Conservation (phyloP, 768 basidiomycete species). For the Russula emetica region DNA sequence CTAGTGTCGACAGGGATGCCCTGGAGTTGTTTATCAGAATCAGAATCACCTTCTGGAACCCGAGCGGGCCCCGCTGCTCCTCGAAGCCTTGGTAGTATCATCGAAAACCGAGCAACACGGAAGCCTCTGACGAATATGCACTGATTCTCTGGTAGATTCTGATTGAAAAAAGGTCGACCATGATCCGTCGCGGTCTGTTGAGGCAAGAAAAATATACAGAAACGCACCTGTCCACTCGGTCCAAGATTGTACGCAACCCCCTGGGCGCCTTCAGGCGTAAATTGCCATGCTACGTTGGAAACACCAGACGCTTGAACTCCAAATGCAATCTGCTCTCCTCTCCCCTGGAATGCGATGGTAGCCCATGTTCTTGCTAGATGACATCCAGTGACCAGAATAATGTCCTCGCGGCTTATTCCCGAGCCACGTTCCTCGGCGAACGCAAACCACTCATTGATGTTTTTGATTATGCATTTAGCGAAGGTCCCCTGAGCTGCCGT, state of each 20-base stretch:
- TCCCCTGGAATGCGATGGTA: not conserved
- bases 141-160: constrained; percentile 1
- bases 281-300: not conserved
- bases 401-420: constrained; percentile 2
- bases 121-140: constrained; percentile 4
- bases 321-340: not conserved
- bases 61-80: not conserved
- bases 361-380: constrained; percentile 1
- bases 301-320: not conserved
- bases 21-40: not conserved
- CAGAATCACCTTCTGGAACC: not conserved
- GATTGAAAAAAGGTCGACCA: not conserved
- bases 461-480: not conserved
- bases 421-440: not conserved
- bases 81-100: constrained; percentile 3
- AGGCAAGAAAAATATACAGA: no score
- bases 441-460: not conserved
- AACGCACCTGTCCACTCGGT: not conserved
- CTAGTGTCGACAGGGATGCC: not conserved
- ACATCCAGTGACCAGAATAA: constrained; percentile 4
- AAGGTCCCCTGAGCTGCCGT: not conserved
- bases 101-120: not conserved
- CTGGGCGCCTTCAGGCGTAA: not conserved
- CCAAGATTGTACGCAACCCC: not conserved
- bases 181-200: not conserved